Evolutionary conservation across 1,139 yeast species (phyloP), one percentile per base, ranked within the genome.

Genomic region (Candida albicans): DNA sequence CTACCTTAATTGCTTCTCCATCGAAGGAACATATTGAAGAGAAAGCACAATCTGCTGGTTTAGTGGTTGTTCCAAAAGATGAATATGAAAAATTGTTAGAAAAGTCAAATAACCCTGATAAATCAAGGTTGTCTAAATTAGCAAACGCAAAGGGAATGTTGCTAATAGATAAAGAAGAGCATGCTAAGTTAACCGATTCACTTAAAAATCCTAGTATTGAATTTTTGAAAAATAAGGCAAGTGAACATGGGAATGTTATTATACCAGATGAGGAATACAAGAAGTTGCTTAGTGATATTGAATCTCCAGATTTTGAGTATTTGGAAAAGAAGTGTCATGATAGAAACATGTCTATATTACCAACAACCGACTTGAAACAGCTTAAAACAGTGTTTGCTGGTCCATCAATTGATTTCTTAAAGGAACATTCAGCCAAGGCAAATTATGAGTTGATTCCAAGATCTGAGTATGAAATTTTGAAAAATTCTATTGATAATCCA

Each of bases 21-120:
- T 53, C 70, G 1, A 53, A 63, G 34, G 70, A 66, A 33, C 70
- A 67, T 38, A 53, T 71, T 27, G 62, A 60, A 38, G 64, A 59
- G 18, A 61, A 61, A 40, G 75, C 75, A 1, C 59, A 57, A 38
- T 48, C 59, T 13, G 59, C 60, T 18, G 71, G 69, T 6, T 53
- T 70, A 32, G 61, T 63, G 12, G 61, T 73, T 8, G 50, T 75
- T 38, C 58, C 71, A 4, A 50, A 53, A 9, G 54, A 52, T 9
- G 66, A 62, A 14, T 56, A 55, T 37, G 40, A 43, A 8, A 40
- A 43, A 15, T 44, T 67, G 43, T 43, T 49, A 12, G 53, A 52
- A 30, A 44, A 54, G 8, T 61, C 69, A 1, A 46, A 60, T 24
- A 54, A 56, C 13, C 74, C 74, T n/a, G 50, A 57, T 14, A 26